Evolutionary conservation across 2,329 filamentous ascomycete species (phyloP), one percentile per base, ranked within the genome.

Genomic region (Colletotrichum ledebouriae): DNA sequence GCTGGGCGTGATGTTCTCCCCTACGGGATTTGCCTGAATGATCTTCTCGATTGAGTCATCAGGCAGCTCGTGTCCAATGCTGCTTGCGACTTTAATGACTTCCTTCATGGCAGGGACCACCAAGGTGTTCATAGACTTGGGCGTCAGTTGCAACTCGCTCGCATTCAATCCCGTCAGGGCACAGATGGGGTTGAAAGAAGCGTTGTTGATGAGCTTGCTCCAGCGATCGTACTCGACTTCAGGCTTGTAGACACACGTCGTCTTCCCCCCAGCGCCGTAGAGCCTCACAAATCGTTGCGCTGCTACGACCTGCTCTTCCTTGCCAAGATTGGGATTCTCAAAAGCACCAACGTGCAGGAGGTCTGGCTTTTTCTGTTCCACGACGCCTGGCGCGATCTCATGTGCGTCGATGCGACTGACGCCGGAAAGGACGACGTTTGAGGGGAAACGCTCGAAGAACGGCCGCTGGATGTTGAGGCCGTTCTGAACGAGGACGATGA

Each of bases 391-490:
- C 0, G 74, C 71, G 0, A 73, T 76, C 71, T 89, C 86, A 4
- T 82, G 82, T 2, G 84, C 82, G 29, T 85, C 84, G 61, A 86
- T 87, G 58, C 85, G 77, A 3, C 81, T 83, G 9, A 89, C 80
- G 4, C 86, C 85, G 3, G 83, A 86, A 1, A 90, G 78, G 6
- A 89, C 72, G 0, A 82, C 74, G 67, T 87, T 89, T 3, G 73
- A 66, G 0, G 87, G 86, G 72, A 88, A 89, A 0, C 77, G 75
- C 0, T 73, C 63, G 17, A 86, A 73, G 20, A 90, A 73, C 0
- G 87, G 86, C 47, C 80, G 82, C 70, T 90, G 86, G 69, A 90
- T 90, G 72, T 89, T 88, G n/a, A 90, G 76, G 0, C 88, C 88
- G 72, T 90, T 90, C 70, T 90, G 88, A 5, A 88, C 77, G 6